Conservation (phyloP, 768 basidiomycete genomes). For the Amanita rimosa region DNA sequence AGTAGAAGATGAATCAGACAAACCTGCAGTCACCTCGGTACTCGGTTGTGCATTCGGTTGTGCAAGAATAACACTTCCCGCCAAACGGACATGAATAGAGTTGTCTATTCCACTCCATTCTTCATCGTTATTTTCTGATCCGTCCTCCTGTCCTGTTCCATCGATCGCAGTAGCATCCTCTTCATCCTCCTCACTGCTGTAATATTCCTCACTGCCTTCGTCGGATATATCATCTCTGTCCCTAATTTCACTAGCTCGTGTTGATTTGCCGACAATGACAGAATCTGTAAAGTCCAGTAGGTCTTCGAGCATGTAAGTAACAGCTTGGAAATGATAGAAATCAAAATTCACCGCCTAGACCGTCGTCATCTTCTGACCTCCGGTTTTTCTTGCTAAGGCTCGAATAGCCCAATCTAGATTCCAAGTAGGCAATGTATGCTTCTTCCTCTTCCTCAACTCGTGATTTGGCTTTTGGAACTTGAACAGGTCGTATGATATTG, state of each 20-base stretch:
- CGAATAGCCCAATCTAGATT: conserved; percentile 58
- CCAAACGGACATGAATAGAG: conserved; percentile 10
- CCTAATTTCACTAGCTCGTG: conserved; percentile 7
- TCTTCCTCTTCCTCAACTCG: conserved; percentile 56
- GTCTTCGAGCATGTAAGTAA: conserved; percentile 22
- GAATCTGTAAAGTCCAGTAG: conserved; percentile 42
- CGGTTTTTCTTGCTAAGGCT: conserved; percentile 29
- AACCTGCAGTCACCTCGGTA: conserved; percentile 8
- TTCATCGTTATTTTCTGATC: conserved; percentile 14
- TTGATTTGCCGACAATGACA: conserved; percentile 11
- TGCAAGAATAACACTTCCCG: not conserved
- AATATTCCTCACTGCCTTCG: conserved; percentile 9
- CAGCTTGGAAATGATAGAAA: conserved; percentile 10
- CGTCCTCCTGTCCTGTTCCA: conserved; percentile 9
- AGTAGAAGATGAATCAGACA: not conserved
- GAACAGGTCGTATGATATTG: not conserved
- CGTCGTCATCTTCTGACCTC: conserved; percentile 54
- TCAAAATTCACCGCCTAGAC: conserved; percentile 55
- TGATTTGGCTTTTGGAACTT: conserved; percentile 5
- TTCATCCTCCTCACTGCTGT: conserved; percentile 4
- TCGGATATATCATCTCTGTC: conserved; percentile 16
- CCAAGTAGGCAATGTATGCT: conserved; percentile 75
- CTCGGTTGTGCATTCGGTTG: conserved; percentile 5
- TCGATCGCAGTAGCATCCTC: not conserved
- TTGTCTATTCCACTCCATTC: conserved; percentile 25